Base-by-base conservation (phyloP, 805 yeast genomes). In the Cyberlindnera subsufficiens region DNA sequence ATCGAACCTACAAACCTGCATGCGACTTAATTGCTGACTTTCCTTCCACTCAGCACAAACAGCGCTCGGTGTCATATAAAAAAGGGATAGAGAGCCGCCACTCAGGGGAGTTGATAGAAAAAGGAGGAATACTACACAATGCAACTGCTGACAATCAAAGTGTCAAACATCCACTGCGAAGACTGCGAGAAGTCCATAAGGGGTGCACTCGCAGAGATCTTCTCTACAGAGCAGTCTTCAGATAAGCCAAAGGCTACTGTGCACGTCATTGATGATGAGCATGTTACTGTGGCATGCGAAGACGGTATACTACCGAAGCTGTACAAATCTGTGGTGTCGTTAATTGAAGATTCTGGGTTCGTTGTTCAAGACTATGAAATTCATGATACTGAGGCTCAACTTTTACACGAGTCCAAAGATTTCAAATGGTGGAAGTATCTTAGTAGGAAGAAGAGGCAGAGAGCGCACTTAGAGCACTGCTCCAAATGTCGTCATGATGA, bases 391-490 rank as follows among this genome's bases (percentile, higher is more conserved):
- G 53, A 37, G 25, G 32, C 29, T 7, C 33, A 27, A n/a, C 33
- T 30, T 15, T 25, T 36, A 9, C 40, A 30, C 14, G 15, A 19
- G 13, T 18, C 34, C 20, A 16, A 13, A 18, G 16, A 17, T 13
- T 13, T 33, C 19, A 19, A 19, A 6, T 37, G 32, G 29, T 32
- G 31, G 35, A 17, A 17, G 11, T 25, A 17, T 55, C 47, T 33
- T 51, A 50, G 15, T 7, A 42, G 34, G 17, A 38, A 27, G 40
- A 56, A 17, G 52, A 53, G 46, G 35, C 47, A 10, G 49, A 37
- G 43, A 43, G 25, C 48, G 44, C 82, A 76, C 47, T 30, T 69
- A 29, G 55, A 68, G 39, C 52, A 65, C 44, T 76, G 82, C 47
- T 46, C 58, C 13, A 58, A 56, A 20, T 76, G 82, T 53, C 62